phyloP scores from a whole-genome alignment of 805 yeast genomes.

The Wickerhamiella sergipiensis region DNA sequence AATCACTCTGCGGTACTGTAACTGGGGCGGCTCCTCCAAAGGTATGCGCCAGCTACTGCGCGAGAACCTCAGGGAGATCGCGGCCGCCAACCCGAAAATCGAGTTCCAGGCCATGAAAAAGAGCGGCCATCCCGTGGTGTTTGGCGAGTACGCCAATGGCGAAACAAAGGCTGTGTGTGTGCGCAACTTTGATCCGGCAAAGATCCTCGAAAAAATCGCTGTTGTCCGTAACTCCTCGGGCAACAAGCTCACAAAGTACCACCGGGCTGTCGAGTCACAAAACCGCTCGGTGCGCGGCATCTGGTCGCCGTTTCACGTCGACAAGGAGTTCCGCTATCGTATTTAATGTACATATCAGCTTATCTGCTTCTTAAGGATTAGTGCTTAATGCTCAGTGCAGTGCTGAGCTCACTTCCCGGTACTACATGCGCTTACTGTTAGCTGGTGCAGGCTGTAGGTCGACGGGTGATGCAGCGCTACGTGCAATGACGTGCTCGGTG shows the following conservation, averaged over 20 bases:
- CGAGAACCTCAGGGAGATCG: conserved; percentile 39
- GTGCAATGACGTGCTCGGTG: too few species aligned
- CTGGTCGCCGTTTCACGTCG: conserved; percentile 91
- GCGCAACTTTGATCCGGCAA: conserved; percentile 49
- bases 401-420: too few species aligned
- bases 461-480: too few species aligned
- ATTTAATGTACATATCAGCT: conserved; percentile 23
- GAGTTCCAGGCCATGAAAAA: conserved; percentile 58
- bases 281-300: conserved; percentile 86
- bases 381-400: too few species aligned
- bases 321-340: conserved; percentile 35
- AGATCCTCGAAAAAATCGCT: conserved; percentile 50
- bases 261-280: conserved; percentile 66
- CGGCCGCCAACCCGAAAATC: conserved; percentile 47
- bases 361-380: too few species aligned
- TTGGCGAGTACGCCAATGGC: conserved; percentile 43
- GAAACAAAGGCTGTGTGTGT: conserved; percentile 52
- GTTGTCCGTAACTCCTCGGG: conserved; percentile 62
- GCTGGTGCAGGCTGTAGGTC: too few species aligned
- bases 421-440: too few species aligned
- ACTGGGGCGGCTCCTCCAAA: conserved; percentile 89
- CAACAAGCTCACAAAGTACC: conserved; percentile 39
- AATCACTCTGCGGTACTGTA: conserved; percentile 69
- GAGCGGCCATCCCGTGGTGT: conserved; percentile 71
- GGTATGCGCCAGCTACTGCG: conserved; percentile 62